phyloP scores from a whole-genome alignment of 2,329 filamentous ascomycete genomes.

The Epichloe sibirici region DNA sequence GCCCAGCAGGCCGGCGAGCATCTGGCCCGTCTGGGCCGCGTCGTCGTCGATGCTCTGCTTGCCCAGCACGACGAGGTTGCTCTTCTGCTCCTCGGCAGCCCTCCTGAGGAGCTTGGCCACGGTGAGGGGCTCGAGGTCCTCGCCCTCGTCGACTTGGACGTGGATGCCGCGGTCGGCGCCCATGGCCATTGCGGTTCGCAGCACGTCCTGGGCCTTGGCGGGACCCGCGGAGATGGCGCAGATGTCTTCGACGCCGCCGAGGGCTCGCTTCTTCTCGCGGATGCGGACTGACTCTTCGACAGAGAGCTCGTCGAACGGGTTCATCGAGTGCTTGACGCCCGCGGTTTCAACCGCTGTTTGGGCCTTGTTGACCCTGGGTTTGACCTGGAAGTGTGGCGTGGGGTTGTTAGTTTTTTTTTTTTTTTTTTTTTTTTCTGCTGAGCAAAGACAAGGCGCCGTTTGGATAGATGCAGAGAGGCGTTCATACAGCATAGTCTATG shows the following conservation, averaged over 20 bases:
- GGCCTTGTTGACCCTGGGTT: conserved; percentile 57
- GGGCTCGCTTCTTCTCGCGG: conserved; percentile 68
- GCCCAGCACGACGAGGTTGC: conserved; percentile 84
- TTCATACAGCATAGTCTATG: conserved; percentile 69
- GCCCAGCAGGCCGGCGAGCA: conserved; percentile 82
- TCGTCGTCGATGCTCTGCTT: conserved; percentile 99
- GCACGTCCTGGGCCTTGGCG: conserved; percentile 72
- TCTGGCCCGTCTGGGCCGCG: conserved; percentile 90
- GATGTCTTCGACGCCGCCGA: conserved; percentile 76
- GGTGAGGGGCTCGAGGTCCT: conserved; percentile 75
- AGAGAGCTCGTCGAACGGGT: conserved; percentile 97
- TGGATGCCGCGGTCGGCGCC: conserved; percentile 87
- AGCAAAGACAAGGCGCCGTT: background rate
- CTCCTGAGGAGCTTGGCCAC: conserved; percentile 81
- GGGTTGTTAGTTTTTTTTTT: background rate
- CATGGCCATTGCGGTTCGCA: conserved; percentile 98
- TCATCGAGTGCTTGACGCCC: conserved; percentile 95
- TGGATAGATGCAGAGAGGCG: background rate
- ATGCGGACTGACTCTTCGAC: conserved; percentile 93
- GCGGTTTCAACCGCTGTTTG: conserved; percentile 82
- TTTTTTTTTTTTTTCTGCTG: background rate
- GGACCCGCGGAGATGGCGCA: conserved; percentile 82
- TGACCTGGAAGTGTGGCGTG: conserved; percentile 35
- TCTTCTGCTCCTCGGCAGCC: conserved; percentile 71
- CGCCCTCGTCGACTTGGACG: conserved; percentile 65